Base-by-base conservation (phyloP, 192 early-diverging fungal species). In the Ambispora gerdemannii region DNA sequence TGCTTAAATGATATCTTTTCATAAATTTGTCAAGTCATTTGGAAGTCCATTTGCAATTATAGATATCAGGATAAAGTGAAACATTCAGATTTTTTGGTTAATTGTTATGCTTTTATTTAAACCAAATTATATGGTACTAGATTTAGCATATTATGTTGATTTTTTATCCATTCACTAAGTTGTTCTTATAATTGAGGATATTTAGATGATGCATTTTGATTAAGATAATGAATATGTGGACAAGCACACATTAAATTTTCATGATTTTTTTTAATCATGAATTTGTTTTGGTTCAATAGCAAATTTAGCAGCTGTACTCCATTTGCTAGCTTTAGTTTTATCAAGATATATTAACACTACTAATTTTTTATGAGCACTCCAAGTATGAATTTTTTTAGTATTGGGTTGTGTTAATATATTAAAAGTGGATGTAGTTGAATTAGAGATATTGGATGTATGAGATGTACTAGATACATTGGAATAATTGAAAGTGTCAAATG, bases 241-340 rank as follows among this genome's bases (percentile, higher is more conserved):
- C n/a, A n/a, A n/a, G n/a, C n/a, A n/a, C n/a, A n/a, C n/a, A n/a
- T n/a, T n/a, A n/a, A n/a, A n/a, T n/a, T n/a, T n/a, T n/a, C n/a
- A n/a, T n/a, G n/a, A n/a, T n/a, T n/a, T n/a, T n/a, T n/a, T n/a
- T n/a, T n/a, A n/a, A n/a, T n/a, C n/a, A n/a, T n/a, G n/a, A n/a
- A n/a, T n/a, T 61, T 61, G 59, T 32, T 61, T 61, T 13, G 59
- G 59, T 61, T 61, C 59, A 15, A 61, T 61, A 33, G 8, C 34
- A 35, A 61, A 61, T 61, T 61, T 61, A 33, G 30, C 17, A 15
- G 59, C 59, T 10, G 30, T 61, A 33, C 28, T 35, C 20, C 13
- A 15, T 55, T 55, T 55, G 22, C 19, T 22, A 55, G 52, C 22
- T 19, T 55, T 15, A 22, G 52, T 55, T 55, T 55, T 55, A 27